Evolutionary conservation across 805 yeast species (phyloP).

Genomic region (Pichia sporocuriosa): DNA sequence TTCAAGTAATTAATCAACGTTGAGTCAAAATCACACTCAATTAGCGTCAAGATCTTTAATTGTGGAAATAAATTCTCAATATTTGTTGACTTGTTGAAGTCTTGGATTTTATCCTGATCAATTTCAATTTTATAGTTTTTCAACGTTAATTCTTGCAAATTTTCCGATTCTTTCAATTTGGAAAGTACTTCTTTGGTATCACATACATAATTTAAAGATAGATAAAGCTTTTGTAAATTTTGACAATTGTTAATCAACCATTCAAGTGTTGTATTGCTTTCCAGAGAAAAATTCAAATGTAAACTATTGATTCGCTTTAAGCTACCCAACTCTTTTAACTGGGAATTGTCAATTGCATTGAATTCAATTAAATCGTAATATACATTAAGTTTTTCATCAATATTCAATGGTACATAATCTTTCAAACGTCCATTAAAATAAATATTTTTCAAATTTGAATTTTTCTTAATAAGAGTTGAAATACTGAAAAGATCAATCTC

Average conservation of each 20-base stretch:
- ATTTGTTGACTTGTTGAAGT: background rate
- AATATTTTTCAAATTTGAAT: conserved; percentile 5
- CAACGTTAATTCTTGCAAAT: conserved; percentile 1
- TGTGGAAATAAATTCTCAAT: background rate
- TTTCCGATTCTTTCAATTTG: background rate
- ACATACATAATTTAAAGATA: conserved; percentile 9
- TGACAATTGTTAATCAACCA: conserved; percentile 8
- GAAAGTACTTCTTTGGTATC: background rate
- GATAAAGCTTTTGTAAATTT: conserved; percentile 13
- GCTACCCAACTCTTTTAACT: conserved; percentile 2
- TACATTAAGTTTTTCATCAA: background rate
- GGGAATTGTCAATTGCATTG: conserved; percentile 5
- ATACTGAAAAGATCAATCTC: conserved; percentile 10
- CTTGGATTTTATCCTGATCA: background rate
- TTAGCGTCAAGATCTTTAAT: conserved; percentile 14
- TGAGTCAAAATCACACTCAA: conserved; percentile 17
- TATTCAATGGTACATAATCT: conserved; percentile 4
- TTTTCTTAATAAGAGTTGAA: conserved; percentile 1
- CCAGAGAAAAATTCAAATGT: conserved; percentile 7
- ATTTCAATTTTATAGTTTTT: conserved; percentile 1
- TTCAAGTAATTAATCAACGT: conserved; percentile 11
- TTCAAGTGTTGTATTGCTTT: conserved; percentile 8
- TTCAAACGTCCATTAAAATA: conserved; percentile 12
- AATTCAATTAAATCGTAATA: conserved; percentile 9
- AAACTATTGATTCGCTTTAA: conserved; percentile 1